phyloP scores from a whole-genome alignment of 257 asterid species.

The Haberlea rhodopensis region DNA sequence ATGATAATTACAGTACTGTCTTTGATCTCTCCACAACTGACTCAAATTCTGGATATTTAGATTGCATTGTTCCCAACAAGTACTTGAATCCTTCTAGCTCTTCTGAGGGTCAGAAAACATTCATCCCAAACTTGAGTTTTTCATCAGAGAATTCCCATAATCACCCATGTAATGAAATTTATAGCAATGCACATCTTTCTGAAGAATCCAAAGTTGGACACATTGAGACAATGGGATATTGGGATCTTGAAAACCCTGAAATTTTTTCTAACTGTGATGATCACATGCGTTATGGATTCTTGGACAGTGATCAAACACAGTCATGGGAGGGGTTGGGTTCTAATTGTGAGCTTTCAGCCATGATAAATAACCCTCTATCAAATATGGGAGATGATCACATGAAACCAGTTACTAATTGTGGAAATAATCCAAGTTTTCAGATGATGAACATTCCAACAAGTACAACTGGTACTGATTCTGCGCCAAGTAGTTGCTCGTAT shows the following conservation, averaged over 20 bases:
- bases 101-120: background rate
- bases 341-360: conserved; percentile 63
- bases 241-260: conserved; percentile 25
- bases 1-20: conserved; percentile 25
- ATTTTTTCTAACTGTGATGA: conserved; percentile 20
- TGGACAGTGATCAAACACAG: conserved; percentile 35
- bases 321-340: conserved; percentile 55
- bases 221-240: conserved; percentile 22
- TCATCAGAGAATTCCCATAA: conserved; percentile 22
- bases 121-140: conserved; percentile 16
- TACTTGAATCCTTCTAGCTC: conserved; percentile 57
- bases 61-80: conserved; percentile 77
- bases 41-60: conserved; percentile 76
- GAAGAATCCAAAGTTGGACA: conserved; percentile 13
- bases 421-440: conserved; percentile 28
- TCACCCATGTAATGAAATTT: conserved; percentile 7
- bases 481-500: conserved; percentile 37
- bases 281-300: conserved; percentile 26
- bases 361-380: conserved; percentile 36
- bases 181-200: background rate
- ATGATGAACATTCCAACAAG: conserved; percentile 28
- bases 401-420: background rate
- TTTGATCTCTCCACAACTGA: conserved; percentile 35
- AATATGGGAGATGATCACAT: conserved; percentile 19
- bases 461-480: conserved; percentile 9